Base-by-base conservation (phyloP, 1,139 yeast species). In the Yamadazyma friedrichii region DNA sequence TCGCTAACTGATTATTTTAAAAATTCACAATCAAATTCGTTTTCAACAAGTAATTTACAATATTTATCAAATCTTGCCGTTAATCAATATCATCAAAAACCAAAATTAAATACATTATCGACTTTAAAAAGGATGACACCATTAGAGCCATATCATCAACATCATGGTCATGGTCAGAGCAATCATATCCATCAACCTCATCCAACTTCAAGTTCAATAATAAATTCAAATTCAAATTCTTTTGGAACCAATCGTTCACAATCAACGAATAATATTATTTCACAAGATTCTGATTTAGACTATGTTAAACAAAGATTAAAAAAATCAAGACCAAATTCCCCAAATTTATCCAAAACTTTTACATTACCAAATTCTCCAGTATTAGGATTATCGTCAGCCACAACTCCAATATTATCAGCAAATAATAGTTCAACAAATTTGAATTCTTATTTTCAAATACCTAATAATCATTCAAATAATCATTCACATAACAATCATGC, bases 251-350 rank as follows among this genome's bases (percentile, higher is more conserved):
- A 22, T 15, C 38, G 47, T 3, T 40, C 38, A 13, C 37, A 15
- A 13, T 15, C 24, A 13, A 6, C 29, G 3, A 43, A 20, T 15
- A 44, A 28, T 35, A 62, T 62, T 38, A 69, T 71, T 12, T 46
- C 65, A 15, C 68, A 68, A 45, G 74, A 69, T 28, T 66, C 74
- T 32, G 80, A 77, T 49, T 47, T 64, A 36, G 78, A 74, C 44
- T 70, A 70, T 52, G 66, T 76, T 46, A 62, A 68, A 57, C 73
- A 74, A 55, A 70, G 82, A 40, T 65, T 80, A 38, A 84, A 84
- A 55, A 79, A 76, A 53, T 82, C 93, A 36, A 67, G 94, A 48
- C 95, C 95, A 31, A 84, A 80, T 57, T 82, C 91, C n/a, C 67
- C 69, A 4, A 58, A 50, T 26, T 44, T 48, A 12, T 31, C 50